Percentiles rank a stretch among this genome's conserved stretches.
phyloP scores from a whole-genome alignment of 179 eudicot species.

The Gypsophila paniculata region DNA sequence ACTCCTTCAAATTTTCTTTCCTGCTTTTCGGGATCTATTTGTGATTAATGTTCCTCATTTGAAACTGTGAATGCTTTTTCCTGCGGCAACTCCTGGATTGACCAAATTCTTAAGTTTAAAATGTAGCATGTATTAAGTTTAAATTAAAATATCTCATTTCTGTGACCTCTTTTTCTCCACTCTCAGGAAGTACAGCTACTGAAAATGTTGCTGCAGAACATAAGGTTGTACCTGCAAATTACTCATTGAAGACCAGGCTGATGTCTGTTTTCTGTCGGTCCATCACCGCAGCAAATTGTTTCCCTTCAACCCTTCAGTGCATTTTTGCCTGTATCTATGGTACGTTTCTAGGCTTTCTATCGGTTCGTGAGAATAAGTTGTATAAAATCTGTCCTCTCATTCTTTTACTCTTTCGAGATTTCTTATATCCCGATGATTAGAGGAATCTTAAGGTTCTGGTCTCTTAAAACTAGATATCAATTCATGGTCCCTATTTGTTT shows the following conservation, averaged over 20 bases:
- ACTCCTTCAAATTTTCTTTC: constrained; percentile 14
- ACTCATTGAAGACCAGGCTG: constrained; percentile 63
- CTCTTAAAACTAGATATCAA: constrained; percentile 4
- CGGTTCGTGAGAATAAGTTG: constrained; percentile 11
- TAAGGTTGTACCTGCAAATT: constrained; percentile 67
- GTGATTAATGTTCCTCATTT: background rate
- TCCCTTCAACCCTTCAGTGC: constrained; percentile 91
- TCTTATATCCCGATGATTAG: constrained; percentile 1
- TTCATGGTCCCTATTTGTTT: background rate
- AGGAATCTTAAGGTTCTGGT: background rate
- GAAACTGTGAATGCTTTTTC: background rate
- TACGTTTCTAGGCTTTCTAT: constrained; percentile 20
- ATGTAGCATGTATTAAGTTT: background rate
- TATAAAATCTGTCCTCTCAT: background rate
- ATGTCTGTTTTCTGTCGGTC: constrained; percentile 84
- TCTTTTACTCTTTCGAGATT: background rate
- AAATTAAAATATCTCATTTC: constrained; percentile 1
- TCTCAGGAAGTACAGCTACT: constrained; percentile 62
- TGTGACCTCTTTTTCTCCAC: constrained; percentile 15
- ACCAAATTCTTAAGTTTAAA: background rate
- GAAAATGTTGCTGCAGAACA: constrained; percentile 64
- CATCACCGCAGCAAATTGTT: constrained; percentile 84
- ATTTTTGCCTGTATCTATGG: constrained; percentile 94
- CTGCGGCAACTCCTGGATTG: background rate
- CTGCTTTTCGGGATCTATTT: constrained; percentile 10